Percentiles rank a stretch among this genome's conserved stretches.
These are phyloP conservation scores for Solanum hybrid DNA, from an alignment of 305 asterid genomes.

Conservation along the genomic window DNA sequence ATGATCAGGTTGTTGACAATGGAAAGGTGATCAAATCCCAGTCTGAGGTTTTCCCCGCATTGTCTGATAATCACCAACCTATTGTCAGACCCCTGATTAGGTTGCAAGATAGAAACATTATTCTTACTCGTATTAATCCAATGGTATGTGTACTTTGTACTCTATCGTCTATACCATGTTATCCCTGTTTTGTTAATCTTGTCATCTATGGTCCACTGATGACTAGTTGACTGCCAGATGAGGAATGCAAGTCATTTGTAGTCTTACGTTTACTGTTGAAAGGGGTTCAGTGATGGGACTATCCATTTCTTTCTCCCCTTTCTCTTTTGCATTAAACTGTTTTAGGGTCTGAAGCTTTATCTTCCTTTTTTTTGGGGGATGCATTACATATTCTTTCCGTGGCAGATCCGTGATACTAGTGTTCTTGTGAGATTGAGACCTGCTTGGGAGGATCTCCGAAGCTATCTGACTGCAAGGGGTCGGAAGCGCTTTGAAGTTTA, in stretches of 20 bases:
- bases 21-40: slow-evolving; percentile 79
- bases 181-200: neutral
- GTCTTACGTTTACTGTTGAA: neutral
- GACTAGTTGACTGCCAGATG: neutral
- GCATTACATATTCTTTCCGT: slow-evolving; percentile 3
- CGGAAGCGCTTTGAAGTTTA: slow-evolving; percentile 94
- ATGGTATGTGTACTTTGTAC: slow-evolving; percentile 29
- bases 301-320: neutral
- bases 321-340: neutral
- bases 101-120: slow-evolving; percentile 74
- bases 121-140: slow-evolving; percentile 93
- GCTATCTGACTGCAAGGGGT: slow-evolving; percentile 91
- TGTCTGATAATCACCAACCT: slow-evolving; percentile 72
- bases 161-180: neutral
- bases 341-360: neutral
- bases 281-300: neutral
- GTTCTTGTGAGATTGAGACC: slow-evolving; percentile 98
- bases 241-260: neutral
- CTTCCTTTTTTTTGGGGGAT: neutral
- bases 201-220: neutral
- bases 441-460: slow-evolving; percentile 98
- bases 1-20: slow-evolving; percentile 78
- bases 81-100: slow-evolving; percentile 86
- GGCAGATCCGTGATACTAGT: slow-evolving; percentile 93
- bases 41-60: slow-evolving; percentile 77